These are phyloP conservation scores for Sporothrix globosa DNA, from an alignment of 2,329 filamentous ascomycete genomes.

Conservation along the genomic window DNA sequence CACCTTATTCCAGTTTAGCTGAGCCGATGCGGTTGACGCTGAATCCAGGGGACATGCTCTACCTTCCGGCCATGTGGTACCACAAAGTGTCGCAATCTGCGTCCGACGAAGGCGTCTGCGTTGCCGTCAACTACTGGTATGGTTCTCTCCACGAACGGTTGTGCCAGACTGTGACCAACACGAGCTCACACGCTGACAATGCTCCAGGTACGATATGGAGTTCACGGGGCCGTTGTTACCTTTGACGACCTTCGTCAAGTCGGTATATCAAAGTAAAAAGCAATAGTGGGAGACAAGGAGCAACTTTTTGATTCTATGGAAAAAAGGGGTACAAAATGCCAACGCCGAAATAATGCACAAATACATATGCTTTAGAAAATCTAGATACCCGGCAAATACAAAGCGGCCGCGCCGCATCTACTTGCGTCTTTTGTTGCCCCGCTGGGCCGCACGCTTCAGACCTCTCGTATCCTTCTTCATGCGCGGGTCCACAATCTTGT, in stretches of 20 bases:
- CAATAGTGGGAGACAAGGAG: not conserved
- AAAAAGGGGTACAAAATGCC: conserved; percentile 18
- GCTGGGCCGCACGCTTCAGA: conserved; percentile 77
- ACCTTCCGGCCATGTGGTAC: conserved; percentile 81
- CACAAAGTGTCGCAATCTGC: conserved; percentile 79
- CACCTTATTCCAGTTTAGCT: conserved; percentile 62
- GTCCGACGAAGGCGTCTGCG: conserved; percentile 69
- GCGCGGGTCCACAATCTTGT: conserved; percentile 93
- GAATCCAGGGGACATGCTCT: conserved; percentile 76
- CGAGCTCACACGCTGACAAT: not conserved
- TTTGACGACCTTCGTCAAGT: conserved; percentile 59
- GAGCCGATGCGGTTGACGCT: conserved; percentile 69
- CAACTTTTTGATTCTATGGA: conserved; percentile 4
- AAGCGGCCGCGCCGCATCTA: not conserved
- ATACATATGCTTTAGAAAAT: conserved; percentile 13
- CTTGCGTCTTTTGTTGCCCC: conserved; percentile 50
- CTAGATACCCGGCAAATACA: conserved; percentile 13
- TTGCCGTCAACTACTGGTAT: conserved; percentile 81
- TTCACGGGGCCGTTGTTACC: conserved; percentile 72
- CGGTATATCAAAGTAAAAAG: conserved; percentile 33
- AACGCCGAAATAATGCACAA: conserved; percentile 26
- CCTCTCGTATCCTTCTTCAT: conserved; percentile 96
- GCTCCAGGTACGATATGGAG: conserved; percentile 74
- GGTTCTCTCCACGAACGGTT: not conserved
- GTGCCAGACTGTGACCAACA: not conserved